Percentiles rank a stretch among this genome's conserved stretches.
phyloP scores from a whole-genome alignment of 768 basidiomycete genomes.

The Tephrocybe rancida region DNA sequence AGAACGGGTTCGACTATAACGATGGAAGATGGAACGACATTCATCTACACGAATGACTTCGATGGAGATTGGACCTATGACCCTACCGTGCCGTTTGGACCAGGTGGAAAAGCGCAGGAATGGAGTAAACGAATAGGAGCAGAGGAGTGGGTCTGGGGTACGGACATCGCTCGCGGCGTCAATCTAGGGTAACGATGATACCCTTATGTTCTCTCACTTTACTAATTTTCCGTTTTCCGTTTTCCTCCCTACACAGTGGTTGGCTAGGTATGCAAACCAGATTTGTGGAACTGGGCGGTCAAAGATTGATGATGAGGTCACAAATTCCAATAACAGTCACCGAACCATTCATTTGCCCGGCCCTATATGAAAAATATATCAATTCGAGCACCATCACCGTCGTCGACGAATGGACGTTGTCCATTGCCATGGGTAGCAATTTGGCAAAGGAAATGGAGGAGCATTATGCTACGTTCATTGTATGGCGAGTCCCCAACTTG shows the following conservation, averaged over 20 bases:
- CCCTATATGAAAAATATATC: slow-evolving; percentile 60
- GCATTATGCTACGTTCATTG: slow-evolving; percentile 79
- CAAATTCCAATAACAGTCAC: slow-evolving; percentile 65
- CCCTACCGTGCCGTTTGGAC: slow-evolving; percentile 69
- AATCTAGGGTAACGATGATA: slow-evolving; percentile 55
- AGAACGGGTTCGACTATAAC: slow-evolving; percentile 67
- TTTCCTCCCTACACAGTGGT: slow-evolving; percentile 29
- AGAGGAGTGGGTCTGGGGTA: slow-evolving; percentile 74
- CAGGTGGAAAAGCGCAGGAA: slow-evolving; percentile 75
- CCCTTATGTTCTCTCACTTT: slow-evolving; percentile 4
- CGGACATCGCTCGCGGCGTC: slow-evolving; percentile 55
- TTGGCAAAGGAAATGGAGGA: slow-evolving; percentile 52
- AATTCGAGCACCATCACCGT: slow-evolving; percentile 27
- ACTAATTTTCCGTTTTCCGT: background rate
- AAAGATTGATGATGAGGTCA: slow-evolving; percentile 42
- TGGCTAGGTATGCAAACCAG: slow-evolving; percentile 41
- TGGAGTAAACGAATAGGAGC: slow-evolving; percentile 75
- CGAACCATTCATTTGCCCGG: slow-evolving; percentile 66
- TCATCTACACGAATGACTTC: slow-evolving; percentile 77
- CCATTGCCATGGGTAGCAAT: slow-evolving; percentile 54
- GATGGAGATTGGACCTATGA: slow-evolving; percentile 85
- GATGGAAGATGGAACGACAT: slow-evolving; percentile 74
- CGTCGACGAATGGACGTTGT: slow-evolving; percentile 71
- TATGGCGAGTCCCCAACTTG: no score
- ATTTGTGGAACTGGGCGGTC: background rate